Evolutionary conservation across 75 land plant species (phyloP).

Genomic region (Cupressus sempervirens): DNA sequence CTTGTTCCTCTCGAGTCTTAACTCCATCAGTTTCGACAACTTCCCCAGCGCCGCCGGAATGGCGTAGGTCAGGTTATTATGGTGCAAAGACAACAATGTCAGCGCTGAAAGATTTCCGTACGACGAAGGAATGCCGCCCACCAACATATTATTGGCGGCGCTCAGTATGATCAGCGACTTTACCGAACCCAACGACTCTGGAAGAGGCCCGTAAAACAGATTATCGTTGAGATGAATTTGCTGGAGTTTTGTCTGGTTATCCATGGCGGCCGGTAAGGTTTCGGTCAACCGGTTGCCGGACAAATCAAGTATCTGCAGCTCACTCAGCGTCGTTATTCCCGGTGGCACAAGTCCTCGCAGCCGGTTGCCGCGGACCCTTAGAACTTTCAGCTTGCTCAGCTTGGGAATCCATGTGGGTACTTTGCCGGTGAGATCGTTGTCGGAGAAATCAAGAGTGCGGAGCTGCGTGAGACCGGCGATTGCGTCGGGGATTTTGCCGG

Average conservation of each 20-base stretch:
- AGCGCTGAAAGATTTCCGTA: constrained; percentile 36
- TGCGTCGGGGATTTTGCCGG: constrained; percentile 42
- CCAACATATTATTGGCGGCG: constrained; percentile 47
- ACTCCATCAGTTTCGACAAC: constrained; percentile 33
- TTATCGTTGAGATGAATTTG: constrained; percentile 52
- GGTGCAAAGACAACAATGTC: constrained; percentile 42
- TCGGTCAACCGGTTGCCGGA: constrained; percentile 52
- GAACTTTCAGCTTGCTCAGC: constrained; percentile 34
- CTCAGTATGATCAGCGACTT: constrained; percentile 36
- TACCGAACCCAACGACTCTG: constrained; percentile 38
- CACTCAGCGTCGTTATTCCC: constrained; percentile 27
- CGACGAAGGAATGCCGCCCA: constrained; percentile 43
- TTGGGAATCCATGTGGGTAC: constrained; percentile 40
- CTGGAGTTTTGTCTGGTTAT: constrained; percentile 29
- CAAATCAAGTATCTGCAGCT: constrained; percentile 41
- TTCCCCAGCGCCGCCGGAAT: constrained; percentile 38
- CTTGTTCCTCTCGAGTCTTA: constrained; percentile 41
- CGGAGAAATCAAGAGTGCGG: constrained; percentile 35
- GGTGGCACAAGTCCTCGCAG: constrained; percentile 49
- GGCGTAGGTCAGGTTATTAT: constrained; percentile 31
- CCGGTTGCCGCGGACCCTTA: constrained; percentile 60
- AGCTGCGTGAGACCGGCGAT: constrained; percentile 32
- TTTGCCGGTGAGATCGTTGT: constrained; percentile 51
- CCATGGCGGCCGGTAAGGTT: constrained; percentile 41
- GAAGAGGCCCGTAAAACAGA: constrained; percentile 55